Evolutionary conservation across 2,329 filamentous ascomycete genomes (phyloP).

Genomic region (Hirsutella minnesotensis): DNA sequence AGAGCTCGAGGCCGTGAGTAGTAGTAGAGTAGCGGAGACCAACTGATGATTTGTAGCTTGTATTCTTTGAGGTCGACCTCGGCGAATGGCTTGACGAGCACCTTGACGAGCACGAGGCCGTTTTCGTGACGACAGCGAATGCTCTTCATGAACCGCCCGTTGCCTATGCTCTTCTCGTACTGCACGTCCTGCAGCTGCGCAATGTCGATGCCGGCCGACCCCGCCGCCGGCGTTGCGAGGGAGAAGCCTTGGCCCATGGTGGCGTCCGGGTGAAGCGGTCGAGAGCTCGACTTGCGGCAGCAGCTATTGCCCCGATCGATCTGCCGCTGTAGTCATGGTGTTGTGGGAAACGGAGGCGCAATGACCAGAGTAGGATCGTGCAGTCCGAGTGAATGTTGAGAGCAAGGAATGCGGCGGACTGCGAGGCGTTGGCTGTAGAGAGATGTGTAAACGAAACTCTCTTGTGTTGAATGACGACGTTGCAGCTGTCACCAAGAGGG

Average conservation of each 20-base stretch:
- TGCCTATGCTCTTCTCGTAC: conserved; percentile 87
- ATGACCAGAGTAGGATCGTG: neutral
- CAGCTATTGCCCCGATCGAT: conserved; percentile 1
- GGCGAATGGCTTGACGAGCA: conserved; percentile 84
- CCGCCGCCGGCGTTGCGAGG: conserved; percentile 79
- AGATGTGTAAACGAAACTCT: too few species aligned
- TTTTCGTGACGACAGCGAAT: conserved; percentile 83
- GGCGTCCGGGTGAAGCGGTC: neutral
- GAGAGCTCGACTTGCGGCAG: neutral
- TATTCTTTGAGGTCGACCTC: conserved; percentile 72
- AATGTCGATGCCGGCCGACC: conserved; percentile 85
- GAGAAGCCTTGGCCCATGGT: conserved; percentile 95
- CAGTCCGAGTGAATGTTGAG: too few species aligned
- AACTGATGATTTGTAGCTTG: conserved; percentile 64
- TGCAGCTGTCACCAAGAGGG: too few species aligned
- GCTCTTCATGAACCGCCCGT: conserved; percentile 91
- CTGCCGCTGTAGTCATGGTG: neutral
- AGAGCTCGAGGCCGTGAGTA: neutral
- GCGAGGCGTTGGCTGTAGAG: too few species aligned
- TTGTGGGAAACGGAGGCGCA: neutral
- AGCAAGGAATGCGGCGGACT: too few species aligned
- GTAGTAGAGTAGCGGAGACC: conserved; percentile 15
- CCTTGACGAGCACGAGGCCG: conserved; percentile 86
- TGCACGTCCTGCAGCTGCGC: conserved; percentile 82
- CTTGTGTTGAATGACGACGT: too few species aligned